Evolutionary conservation across 2,329 filamentous ascomycete species (phyloP), one percentile per base, ranked within the genome.

Genomic region (Pseudogymnoascus sp.): DNA sequence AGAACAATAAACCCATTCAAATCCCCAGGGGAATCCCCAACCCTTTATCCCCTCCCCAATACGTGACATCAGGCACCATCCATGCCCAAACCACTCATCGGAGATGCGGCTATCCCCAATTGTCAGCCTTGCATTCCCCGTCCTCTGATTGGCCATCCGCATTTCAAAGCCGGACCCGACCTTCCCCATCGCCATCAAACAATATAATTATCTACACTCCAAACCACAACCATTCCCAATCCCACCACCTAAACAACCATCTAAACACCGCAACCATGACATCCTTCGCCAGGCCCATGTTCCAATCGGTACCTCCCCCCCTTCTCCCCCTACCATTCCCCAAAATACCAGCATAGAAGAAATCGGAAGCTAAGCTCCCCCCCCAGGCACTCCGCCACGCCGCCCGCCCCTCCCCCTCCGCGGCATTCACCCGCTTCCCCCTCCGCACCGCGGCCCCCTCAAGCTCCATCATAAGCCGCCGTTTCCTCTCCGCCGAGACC

Each of bases 401-500:
- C 39, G 39, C 39, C 39, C 39, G 39, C 39, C 39, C 39, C 18
- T 21, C 35, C 33, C 33, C 33, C 9, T 35, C 37, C 13, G 13
- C 35, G n/a, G n/a, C n/a, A 15, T 42, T 42, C 39, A 25, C 39
- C 8, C 39, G 39, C 39, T 25, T 25, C 39, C 12, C 39, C 39
- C 8, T 25, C 39, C 39, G 15, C n/a, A 2, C 37, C 7, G 6
- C 15, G n/a, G n/a, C n/a, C n/a, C n/a, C n/a, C n/a, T n/a, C n/a
- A n/a, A n/a, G n/a, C n/a, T n/a, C n/a, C n/a, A n/a, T n/a, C n/a
- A n/a, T n/a, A n/a, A n/a, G n/a, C 8, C 39, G 39, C 77, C 88
- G 92, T 62, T 82, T 90, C 40, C 83, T 99, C 58, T 97, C 93
- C 33, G 83, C 87, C 69, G 84, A 91, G 72, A 94, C 90, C 9